Percentiles rank a stretch among this genome's conserved stretches.
phyloP scores from a whole-genome alignment of 805 yeast species.

The Candida orba region DNA sequence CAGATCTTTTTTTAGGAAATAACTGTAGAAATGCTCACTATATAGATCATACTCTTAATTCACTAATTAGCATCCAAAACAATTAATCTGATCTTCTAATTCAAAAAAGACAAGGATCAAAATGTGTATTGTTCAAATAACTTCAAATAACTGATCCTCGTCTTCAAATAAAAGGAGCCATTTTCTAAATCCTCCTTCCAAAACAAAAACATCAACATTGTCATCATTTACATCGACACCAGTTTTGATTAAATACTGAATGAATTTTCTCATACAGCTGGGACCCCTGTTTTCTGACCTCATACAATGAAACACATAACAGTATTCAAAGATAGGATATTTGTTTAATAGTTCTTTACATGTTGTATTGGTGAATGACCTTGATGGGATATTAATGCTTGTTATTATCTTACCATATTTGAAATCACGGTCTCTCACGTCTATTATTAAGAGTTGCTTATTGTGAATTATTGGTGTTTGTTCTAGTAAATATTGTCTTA shows the following conservation, averaged over 20 bases:
- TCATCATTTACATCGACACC: not conserved
- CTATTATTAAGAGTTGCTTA: conserved; percentile 10
- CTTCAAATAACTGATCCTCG: conserved; percentile 7
- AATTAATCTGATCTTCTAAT: too few species aligned
- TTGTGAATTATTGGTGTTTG: not conserved
- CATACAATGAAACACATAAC: conserved; percentile 21
- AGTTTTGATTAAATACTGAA: conserved; percentile 3
- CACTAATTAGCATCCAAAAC: too few species aligned
- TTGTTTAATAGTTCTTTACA: conserved; percentile 2
- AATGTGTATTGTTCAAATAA: not conserved
- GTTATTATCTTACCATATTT: conserved; percentile 9
- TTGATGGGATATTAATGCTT: conserved; percentile 11
- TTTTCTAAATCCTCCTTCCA: conserved; percentile 19
- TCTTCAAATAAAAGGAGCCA: conserved; percentile 17
- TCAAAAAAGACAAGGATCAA: too few species aligned
- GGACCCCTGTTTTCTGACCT: conserved; percentile 20
- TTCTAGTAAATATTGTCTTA: not conserved
- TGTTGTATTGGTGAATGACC: conserved; percentile 1
- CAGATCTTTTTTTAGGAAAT: too few species aligned
- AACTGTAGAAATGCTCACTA: too few species aligned
- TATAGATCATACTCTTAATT: too few species aligned
- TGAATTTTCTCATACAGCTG: conserved; percentile 8
- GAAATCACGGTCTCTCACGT: conserved; percentile 17
- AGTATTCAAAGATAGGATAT: conserved; percentile 2
- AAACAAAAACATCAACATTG: conserved; percentile 12